Conservation (phyloP, 192 early-diverging fungal species). For the Backusella sp. region DNA sequence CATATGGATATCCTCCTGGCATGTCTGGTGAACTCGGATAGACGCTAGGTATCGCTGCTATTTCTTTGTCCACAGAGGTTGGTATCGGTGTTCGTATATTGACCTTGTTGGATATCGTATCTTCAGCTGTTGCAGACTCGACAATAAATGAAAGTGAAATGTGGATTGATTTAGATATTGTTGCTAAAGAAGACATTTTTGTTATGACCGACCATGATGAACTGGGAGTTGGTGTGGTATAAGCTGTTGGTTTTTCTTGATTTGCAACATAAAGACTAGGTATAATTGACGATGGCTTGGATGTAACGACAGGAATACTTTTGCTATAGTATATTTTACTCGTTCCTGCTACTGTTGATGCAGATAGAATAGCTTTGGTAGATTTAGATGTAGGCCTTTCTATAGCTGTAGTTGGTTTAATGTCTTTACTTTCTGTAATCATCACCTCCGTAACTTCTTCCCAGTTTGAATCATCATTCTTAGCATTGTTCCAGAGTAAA, state of each 20-base stretch:
- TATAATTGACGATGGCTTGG: background rate
- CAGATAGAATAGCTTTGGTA: background rate
- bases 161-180: background rate
- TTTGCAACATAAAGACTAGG: background rate
- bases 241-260: background rate
- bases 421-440: background rate
- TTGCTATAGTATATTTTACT: background rate
- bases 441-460: background rate
- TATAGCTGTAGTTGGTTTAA: background rate
- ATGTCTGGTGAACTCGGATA: background rate
- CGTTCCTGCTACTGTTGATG: background rate
- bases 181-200: background rate
- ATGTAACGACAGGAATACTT: background rate
- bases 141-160: background rate
- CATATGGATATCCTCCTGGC: constrained; percentile 2
- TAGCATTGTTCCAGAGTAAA: background rate
- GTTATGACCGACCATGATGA: background rate
- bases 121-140: background rate
- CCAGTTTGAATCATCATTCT: background rate
- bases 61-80: background rate
- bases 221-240: background rate
- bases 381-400: background rate
- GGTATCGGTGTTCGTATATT: background rate
- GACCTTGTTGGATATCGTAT: background rate
- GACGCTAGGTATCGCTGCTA: background rate